phyloP scores from a whole-genome alignment of 164 flowering plant species.

The Macadamia integrifolia region DNA sequence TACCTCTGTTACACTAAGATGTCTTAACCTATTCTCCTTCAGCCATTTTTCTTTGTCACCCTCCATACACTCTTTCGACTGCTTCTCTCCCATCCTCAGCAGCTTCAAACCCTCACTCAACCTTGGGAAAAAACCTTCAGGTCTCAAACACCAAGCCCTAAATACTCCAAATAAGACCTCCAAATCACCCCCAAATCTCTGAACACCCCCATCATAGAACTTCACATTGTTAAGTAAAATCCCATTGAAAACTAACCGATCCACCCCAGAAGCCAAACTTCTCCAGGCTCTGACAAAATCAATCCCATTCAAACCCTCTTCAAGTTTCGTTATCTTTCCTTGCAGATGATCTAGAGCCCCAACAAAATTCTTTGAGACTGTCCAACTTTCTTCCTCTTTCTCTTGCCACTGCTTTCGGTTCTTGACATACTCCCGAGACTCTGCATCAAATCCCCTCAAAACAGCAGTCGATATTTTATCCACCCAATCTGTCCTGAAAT shows the following conservation, averaged over 20 bases:
- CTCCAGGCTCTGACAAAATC: conserved; percentile 85
- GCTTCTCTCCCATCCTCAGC: conserved; percentile 55
- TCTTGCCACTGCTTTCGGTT: conserved; percentile 91
- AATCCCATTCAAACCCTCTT: conserved; percentile 47
- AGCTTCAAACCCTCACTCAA: conserved; percentile 64
- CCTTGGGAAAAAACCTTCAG: conserved; percentile 84
- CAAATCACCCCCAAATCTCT: conserved; percentile 59
- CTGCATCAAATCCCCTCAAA: conserved; percentile 81
- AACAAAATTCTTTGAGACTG: conserved; percentile 53
- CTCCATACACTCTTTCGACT: conserved; percentile 28
- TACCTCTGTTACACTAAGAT: conserved; percentile 51
- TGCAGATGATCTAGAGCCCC: conserved; percentile 83
- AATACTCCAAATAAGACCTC: conserved; percentile 72
- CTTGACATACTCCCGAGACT: conserved; percentile 64
- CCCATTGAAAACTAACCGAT: conserved; percentile 51
- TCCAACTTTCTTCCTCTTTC: conserved; percentile 55
- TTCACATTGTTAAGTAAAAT: conserved; percentile 61
- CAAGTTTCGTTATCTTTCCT: conserved; percentile 49
- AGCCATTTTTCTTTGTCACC: conserved; percentile 56
- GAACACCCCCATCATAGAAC: conserved; percentile 61
- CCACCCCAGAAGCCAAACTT: conserved; percentile 63
- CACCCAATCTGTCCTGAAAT: conserved; percentile 71
- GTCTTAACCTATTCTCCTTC: conserved; percentile 50
- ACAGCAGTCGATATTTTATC: conserved; percentile 71
- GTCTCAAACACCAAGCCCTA: conserved; percentile 85